A percentile compares a stretch with the other conserved stretches of the same genome.
phyloP scores from a whole-genome alignment of 305 asterid species.

The Petunia hybrid region DNA sequence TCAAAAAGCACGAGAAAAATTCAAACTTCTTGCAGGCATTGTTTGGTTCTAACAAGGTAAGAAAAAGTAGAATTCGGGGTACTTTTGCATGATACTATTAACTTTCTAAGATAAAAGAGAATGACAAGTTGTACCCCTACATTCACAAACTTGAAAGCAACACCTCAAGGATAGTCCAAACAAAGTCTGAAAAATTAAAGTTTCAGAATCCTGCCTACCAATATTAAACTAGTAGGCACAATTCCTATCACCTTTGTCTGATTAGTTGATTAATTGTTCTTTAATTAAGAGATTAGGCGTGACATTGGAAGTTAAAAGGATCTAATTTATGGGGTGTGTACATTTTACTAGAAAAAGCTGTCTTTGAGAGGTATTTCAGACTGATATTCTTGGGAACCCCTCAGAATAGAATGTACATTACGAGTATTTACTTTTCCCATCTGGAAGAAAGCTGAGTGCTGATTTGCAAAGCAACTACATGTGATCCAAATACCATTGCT shows the following conservation, averaged over 20 bases:
- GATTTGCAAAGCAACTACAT: conserved; percentile 49
- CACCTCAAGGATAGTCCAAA: conserved; percentile 67
- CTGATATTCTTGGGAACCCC: conserved; percentile 54
- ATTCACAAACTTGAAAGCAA: conserved; percentile 46
- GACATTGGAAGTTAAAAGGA: conserved; percentile 57
- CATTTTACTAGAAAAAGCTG: conserved; percentile 44
- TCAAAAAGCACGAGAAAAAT: background rate
- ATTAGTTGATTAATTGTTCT: conserved; percentile 38
- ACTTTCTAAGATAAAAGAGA: conserved; percentile 4
- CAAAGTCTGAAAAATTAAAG: conserved; percentile 46
- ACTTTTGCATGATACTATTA: background rate
- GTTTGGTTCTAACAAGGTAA: background rate
- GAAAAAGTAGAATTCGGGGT: background rate
- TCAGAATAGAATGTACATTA: conserved; percentile 56
- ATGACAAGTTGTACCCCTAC: conserved; percentile 50
- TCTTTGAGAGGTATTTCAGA: conserved; percentile 48
- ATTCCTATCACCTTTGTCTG: conserved; percentile 11
- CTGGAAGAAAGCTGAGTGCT: conserved; percentile 54
- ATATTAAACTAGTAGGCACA: background rate
- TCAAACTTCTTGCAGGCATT: background rate
- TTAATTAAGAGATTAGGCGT: conserved; percentile 56
- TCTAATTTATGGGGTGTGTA: background rate
- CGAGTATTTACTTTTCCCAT: conserved; percentile 32
- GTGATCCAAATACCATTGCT: background rate
- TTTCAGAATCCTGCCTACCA: background rate